phyloP scores from a whole-genome alignment of 2,329 filamentous ascomycete species.

The Xylariomycetidae sp. region DNA sequence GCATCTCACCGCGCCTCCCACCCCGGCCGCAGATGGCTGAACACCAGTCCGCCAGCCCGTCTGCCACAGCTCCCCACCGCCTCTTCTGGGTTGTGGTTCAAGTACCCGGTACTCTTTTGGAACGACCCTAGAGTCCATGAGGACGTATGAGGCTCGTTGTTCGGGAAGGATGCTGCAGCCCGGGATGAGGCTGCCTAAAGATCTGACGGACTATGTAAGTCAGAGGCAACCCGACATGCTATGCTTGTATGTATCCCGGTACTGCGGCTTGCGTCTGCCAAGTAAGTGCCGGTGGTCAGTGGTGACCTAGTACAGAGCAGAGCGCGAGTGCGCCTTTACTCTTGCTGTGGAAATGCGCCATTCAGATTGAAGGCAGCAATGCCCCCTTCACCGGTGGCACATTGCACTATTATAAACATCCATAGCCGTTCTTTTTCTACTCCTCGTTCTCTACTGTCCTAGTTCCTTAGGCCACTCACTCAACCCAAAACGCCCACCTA shows the following conservation, averaged over 20 bases:
- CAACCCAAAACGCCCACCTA: too few species aligned
- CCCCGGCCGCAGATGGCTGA: neutral
- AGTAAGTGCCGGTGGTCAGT: slow-evolving; percentile 13
- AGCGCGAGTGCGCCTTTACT: neutral
- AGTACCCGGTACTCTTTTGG: slow-evolving; percentile 7
- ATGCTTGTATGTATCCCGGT: slow-evolving; percentile 14
- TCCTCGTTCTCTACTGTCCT: neutral
- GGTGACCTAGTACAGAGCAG: neutral
- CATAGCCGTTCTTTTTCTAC: neutral
- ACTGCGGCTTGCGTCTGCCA: slow-evolving; percentile 4
- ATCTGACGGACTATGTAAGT: slow-evolving; percentile 20
- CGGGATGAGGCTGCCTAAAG: slow-evolving; percentile 20
- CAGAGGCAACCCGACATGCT: slow-evolving; percentile 17
- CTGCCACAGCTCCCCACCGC: too few species aligned
- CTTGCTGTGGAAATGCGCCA: neutral
- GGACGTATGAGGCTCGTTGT: slow-evolving; percentile 21
- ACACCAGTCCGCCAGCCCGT: neutral
- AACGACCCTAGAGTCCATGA: slow-evolving; percentile 11
- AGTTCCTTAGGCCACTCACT: too few species aligned
- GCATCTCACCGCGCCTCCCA: neutral
- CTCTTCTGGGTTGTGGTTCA: too few species aligned
- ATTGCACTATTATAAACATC: neutral
- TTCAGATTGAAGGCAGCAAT: slow-evolving; percentile 2
- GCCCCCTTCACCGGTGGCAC: neutral
- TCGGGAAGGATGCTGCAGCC: slow-evolving; percentile 16